Conservation (phyloP, 768 basidiomycete species). For the Dentipellis sp. region DNA sequence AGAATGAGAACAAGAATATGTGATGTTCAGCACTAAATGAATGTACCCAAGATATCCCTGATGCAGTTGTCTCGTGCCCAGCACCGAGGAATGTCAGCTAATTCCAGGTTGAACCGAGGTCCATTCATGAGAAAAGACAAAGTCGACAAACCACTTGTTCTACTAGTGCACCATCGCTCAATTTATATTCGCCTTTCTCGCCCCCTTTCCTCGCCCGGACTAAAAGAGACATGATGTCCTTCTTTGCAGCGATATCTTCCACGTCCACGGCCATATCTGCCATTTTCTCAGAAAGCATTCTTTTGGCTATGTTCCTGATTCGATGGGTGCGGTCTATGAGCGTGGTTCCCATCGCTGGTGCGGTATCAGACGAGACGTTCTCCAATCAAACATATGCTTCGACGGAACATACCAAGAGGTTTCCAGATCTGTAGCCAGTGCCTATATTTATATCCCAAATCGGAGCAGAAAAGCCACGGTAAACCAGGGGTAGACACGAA, state of each 20-base stretch:
- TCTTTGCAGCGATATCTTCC: slow-evolving; percentile 6
- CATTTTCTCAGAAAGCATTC: slow-evolving; percentile 45
- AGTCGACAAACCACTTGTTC: slow-evolving; percentile 13
- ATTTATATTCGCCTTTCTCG: slow-evolving; percentile 5
- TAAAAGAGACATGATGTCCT: slow-evolving; percentile 14
- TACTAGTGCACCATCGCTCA: slow-evolving; percentile 11
- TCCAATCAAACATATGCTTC: no score
- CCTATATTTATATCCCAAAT: background rate
- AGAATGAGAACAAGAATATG: background rate
- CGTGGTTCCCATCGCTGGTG: slow-evolving; percentile 20
- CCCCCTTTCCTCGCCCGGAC: slow-evolving; percentile 10
- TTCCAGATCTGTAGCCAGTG: background rate
- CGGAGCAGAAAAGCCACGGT: background rate
- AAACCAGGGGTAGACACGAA: background rate
- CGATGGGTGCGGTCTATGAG: slow-evolving; percentile 36
- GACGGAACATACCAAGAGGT: background rate
- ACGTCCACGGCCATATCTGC: slow-evolving; percentile 23
- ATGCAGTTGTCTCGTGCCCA: slow-evolving; percentile 17
- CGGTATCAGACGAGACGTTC: background rate
- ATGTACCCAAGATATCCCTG: slow-evolving; percentile 20
- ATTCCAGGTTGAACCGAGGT: slow-evolving; percentile 2
- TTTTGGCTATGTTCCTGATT: slow-evolving; percentile 35
- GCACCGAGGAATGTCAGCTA: slow-evolving; percentile 16
- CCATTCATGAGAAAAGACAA: background rate
- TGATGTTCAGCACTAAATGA: background rate